Base-by-base conservation (phyloP, 176 grass and related monocot genomes). In the Aegilops sharonensis region DNA sequence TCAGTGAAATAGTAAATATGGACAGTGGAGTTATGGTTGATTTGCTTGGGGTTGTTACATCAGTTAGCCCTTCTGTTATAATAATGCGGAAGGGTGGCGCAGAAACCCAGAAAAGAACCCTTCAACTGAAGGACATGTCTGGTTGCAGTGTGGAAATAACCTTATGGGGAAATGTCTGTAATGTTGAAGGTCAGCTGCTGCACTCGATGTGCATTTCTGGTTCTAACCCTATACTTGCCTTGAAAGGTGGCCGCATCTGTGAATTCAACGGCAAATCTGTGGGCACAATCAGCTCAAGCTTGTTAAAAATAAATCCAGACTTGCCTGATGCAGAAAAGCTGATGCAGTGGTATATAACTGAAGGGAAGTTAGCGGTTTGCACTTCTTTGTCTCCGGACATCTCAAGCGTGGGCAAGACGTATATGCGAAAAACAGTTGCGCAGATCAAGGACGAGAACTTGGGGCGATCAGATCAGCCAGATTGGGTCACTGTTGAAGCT, bases 41-140 rank as follows among this genome's bases (percentile, higher is more conserved):
- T 91, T 89, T 96, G 71, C 84, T 99, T 88, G 94, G 97, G 32
- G 61, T 94, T 59, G 90, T 99, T 72, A 89, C 83, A n/a, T 92
- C 92, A 68, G 91, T 96, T 70, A 87, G 65, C 52, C 97, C 97
- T 76, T 75, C 87, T 82, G 31, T 5, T 66, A 80, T 89, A 36
- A 47, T 96, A 60, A 89, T 12, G 64, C 81, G 84, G 43, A 99
- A 91, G 87, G 80, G 78, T 90, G 94, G 97, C 8, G 71, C 18
- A 2, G 94, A 94, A 80, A 64, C 83, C 70, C 79, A 73, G 31
- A 99, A 87, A 82, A 86, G 81, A 86, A 87, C 80, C 43, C 77
- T 99, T 81, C 90, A 94, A 76, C 75, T 99, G 83, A 99, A 92
- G 87, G 97, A 96, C 87, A 96, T 96, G 90, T 95, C 94, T 79